Percentiles rank a stretch among this genome's conserved stretches.
Conservation (phyloP, 768 basidiomycete species). For the Tylopilus cervinicoccineus region DNA sequence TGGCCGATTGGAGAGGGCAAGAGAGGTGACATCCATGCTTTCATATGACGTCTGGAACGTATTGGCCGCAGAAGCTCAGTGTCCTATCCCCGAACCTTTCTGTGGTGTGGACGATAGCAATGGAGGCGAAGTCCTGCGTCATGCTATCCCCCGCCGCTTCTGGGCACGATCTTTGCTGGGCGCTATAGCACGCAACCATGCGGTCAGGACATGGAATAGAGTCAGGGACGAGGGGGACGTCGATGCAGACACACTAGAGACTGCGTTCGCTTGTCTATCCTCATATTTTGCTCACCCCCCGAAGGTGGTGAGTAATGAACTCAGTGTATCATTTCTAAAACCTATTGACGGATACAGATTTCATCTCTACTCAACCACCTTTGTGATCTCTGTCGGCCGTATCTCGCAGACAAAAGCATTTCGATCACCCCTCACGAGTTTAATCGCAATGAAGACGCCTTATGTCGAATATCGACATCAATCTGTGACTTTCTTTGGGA, state of each 20-base stretch:
- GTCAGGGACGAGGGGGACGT: constrained; percentile 8
- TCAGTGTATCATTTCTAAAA: not conserved
- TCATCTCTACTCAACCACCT: constrained; percentile 37
- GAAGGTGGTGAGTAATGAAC: constrained; percentile 34
- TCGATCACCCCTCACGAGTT: constrained; percentile 29
- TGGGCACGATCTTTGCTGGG: constrained; percentile 48
- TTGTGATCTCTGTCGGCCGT: constrained; percentile 36
- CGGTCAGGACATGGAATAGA: constrained; percentile 37
- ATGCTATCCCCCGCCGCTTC: constrained; percentile 42
- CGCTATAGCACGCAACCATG: constrained; percentile 40
- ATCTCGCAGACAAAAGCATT: constrained; percentile 30
- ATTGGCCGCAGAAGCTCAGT: constrained; percentile 38
- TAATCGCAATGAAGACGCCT: constrained; percentile 29
- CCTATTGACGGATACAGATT: constrained; percentile 31
- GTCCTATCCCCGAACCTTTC: constrained; percentile 33
- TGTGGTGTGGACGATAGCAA: constrained; percentile 11
- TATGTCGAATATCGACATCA: constrained; percentile 32
- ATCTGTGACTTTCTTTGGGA: constrained; percentile 50
- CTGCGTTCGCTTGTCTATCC: constrained; percentile 47
- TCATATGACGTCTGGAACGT: constrained; percentile 57
- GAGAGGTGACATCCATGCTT: constrained; percentile 35
- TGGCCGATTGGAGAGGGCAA: constrained; percentile 38
- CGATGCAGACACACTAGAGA: constrained; percentile 35
- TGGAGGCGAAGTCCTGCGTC: constrained; percentile 12
- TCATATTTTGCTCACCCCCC: constrained; percentile 47